Base-by-base conservation (phyloP, 306 rosid species). In the Gleditsia sinensis region DNA sequence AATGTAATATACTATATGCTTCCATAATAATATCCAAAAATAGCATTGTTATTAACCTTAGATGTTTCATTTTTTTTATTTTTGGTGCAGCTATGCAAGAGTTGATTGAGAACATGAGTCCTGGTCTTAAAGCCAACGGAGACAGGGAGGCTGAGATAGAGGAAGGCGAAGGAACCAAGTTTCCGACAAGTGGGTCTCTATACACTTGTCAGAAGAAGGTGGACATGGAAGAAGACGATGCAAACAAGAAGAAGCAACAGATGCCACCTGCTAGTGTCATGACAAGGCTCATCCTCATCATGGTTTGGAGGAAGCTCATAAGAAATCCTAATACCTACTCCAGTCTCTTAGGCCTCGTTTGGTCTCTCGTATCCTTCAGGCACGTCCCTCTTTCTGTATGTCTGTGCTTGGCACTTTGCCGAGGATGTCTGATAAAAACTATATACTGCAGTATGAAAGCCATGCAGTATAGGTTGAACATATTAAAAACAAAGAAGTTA, bases 331-430 rank as follows among this genome's bases (percentile, higher is more conserved):
- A 91, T 73, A 86, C 92, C 0, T 83, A 87, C 42, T 85, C 97
- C 0, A 82, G 93, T 48, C 66, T 91, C 59, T 9, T 89, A 0
- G 98, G 97, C 43, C 67, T 92, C 0, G 37, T 63, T 7, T 90
- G 98, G 98, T 90, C 98, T 63, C 94, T 93, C 66, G 24, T 93
- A 14, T 81, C 91, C 51, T 88, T 25, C 74, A 89, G 87, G 98
- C 87, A 83, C 20, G 42, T 20, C 11, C 17, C 19, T 28, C 0
- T 4, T 3, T 19, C 3, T n/a, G n/a, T n/a, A n/a, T n/a, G n/a
- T n/a, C n/a, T n/a, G n/a, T n/a, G n/a, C n/a, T n/a, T n/a, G n/a
- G n/a, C n/a, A n/a, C n/a, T n/a, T n/a, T n/a, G n/a, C n/a, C n/a
- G n/a, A n/a, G n/a, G n/a, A n/a, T n/a, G n/a, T n/a, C n/a, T n/a